Evolutionary conservation across 2,329 filamentous ascomycete genomes (phyloP).

Genomic region (Diplodia intermedia): DNA sequence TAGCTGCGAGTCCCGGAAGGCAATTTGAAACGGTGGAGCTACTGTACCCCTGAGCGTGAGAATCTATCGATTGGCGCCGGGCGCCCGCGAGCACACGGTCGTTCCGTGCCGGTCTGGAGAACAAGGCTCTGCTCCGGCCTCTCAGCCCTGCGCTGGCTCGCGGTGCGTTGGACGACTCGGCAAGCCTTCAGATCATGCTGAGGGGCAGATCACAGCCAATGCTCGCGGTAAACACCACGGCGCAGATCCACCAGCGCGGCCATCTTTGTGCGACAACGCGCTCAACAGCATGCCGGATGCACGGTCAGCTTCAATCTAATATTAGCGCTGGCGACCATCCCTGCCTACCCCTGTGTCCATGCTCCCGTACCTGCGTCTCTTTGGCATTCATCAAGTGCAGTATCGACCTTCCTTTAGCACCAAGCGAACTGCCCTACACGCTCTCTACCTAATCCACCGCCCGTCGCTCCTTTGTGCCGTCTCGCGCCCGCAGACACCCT

Average conservation of each 20-base stretch:
- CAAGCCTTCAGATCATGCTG: conserved; percentile 11
- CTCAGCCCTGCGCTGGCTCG: conserved; percentile 22
- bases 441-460: conserved; percentile 16
- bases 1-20: conserved; percentile 18
- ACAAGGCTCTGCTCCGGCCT: background rate
- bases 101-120: conserved; percentile 17
- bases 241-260: conserved; percentile 14
- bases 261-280: conserved; percentile 28
- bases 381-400: conserved; percentile 26
- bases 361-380: conserved; percentile 27
- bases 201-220: conserved; percentile 20
- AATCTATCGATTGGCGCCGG: conserved; percentile 31
- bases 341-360: conserved; percentile 31
- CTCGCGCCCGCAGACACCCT: conserved; percentile 8
- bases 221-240: conserved; percentile 27
- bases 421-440: conserved; percentile 17
- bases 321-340: conserved; percentile 33
- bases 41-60: conserved; percentile 26
- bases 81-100: conserved; percentile 19
- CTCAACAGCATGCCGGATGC: conserved; percentile 27
- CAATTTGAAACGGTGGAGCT: conserved; percentile 30
- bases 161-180: conserved; percentile 14
- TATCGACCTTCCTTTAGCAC: conserved; percentile 22
- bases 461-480: conserved; percentile 16
- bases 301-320: conserved; percentile 26